Conservation (phyloP, 306 rosid species). For the Cicer arietinum region DNA sequence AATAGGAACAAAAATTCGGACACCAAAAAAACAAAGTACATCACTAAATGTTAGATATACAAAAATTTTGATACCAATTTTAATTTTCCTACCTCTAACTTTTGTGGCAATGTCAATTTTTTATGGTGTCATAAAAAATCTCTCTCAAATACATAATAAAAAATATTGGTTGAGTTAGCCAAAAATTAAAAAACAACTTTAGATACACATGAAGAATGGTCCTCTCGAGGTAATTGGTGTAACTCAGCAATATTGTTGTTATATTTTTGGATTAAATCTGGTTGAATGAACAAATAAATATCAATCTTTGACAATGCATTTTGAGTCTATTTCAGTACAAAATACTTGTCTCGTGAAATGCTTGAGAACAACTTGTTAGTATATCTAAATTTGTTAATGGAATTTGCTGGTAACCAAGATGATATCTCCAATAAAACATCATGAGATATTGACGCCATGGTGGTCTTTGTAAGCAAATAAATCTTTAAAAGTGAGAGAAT, state of each 20-base stretch:
- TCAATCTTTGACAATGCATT: constrained; percentile 5
- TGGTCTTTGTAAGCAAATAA: too few relatives aligned
- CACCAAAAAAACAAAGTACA: too few relatives aligned
- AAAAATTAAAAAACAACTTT: not conserved
- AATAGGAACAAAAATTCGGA: too few relatives aligned
- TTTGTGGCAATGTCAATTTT: too few relatives aligned
- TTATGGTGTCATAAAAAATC: too few relatives aligned
- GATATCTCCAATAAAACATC: not conserved
- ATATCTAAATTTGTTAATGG: not conserved
- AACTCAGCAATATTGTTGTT: not conserved
- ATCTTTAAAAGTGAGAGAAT: too few relatives aligned
- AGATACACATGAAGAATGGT: not conserved
- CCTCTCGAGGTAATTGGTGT: not conserved
- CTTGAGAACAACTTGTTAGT: not conserved
- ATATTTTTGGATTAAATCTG: not conserved
- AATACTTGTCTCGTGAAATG: not conserved
- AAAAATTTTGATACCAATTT: too few relatives aligned
- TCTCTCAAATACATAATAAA: too few relatives aligned
- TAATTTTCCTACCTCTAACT: too few relatives aligned
- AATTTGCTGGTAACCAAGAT: constrained; percentile 35
- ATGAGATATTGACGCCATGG: too few relatives aligned
- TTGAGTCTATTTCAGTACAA: not conserved
- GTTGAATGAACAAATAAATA: constrained; percentile 16
- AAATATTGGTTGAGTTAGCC: not conserved
- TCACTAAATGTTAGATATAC: too few relatives aligned